Conservation (phyloP, 805 yeast genomes). For the Jamesozyma rosinii region DNA sequence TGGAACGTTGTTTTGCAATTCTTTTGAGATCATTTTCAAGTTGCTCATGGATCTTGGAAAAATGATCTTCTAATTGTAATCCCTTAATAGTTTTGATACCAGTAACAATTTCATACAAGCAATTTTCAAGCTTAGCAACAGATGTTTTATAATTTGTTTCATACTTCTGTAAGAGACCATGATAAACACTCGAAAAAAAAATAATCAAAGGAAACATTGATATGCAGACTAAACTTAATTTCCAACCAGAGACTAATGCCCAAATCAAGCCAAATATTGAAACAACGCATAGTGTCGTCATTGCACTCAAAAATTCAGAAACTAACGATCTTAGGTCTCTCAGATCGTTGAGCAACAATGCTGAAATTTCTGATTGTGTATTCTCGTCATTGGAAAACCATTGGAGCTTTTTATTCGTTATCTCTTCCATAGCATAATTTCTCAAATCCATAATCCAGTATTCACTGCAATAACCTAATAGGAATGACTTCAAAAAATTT, state of each 20-base stretch:
- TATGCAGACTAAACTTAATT: conserved; percentile 70
- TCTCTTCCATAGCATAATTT: conserved; percentile 36
- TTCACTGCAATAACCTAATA: conserved; percentile 55
- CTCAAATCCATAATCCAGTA: conserved; percentile 54
- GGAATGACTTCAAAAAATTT: conserved; percentile 41
- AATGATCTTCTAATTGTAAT: conserved; percentile 43
- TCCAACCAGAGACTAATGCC: conserved; percentile 81
- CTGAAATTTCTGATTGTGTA: conserved; percentile 46
- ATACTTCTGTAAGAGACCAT: conserved; percentile 39
- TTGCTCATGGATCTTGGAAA: conserved; percentile 32
- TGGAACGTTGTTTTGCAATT: conserved; percentile 44
- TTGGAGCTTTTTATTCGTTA: conserved; percentile 42
- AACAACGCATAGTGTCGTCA: conserved; percentile 45
- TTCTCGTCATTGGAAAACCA: conserved; percentile 41
- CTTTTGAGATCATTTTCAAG: conserved; percentile 28
- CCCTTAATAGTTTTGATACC: conserved; percentile 58
- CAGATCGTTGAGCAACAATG: conserved; percentile 70
- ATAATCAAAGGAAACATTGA: conserved; percentile 62
- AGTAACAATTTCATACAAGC: conserved; percentile 41
- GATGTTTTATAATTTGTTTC: conserved; percentile 54
- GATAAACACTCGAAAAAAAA: conserved; percentile 43
- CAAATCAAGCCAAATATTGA: conserved; percentile 58
- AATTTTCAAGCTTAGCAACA: conserved; percentile 47
- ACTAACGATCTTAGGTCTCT: conserved; percentile 65
- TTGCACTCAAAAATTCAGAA: conserved; percentile 49